Conservation (phyloP, 2,329 filamentous ascomycete genomes). For the Allantophomopsis lycopodina region DNA sequence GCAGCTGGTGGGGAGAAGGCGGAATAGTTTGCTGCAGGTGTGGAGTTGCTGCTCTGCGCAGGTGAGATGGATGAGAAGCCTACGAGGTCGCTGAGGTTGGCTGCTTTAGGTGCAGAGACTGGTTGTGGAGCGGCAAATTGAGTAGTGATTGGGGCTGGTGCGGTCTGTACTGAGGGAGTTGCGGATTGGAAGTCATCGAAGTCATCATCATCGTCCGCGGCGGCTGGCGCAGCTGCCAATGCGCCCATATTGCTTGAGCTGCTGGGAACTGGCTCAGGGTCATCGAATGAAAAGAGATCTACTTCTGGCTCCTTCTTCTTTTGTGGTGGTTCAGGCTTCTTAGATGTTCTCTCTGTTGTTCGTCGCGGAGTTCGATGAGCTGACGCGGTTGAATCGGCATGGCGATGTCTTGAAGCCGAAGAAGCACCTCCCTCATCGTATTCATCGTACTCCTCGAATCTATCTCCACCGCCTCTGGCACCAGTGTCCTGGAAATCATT, state of each 20-base stretch:
- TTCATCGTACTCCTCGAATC: conserved; percentile 96
- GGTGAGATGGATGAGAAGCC: conserved; percentile 73
- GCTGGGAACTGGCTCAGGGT: conserved; percentile 39
- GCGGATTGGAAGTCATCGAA: conserved; percentile 98
- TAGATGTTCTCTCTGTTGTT: conserved; percentile 25
- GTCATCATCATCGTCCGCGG: conserved; percentile 66
- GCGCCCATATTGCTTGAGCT: conserved; percentile 21
- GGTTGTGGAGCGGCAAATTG: conserved; percentile 77
- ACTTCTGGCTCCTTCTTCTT: conserved; percentile 83
- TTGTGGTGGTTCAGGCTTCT: conserved; percentile 53
- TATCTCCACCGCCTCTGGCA: conserved; percentile 31
- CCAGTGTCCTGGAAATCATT: conserved; percentile 57
- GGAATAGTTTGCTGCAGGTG: conserved; percentile 45
- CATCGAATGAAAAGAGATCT: conserved; percentile 88
- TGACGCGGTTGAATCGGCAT: conserved; percentile 12
- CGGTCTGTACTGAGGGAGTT: conserved; percentile 34
- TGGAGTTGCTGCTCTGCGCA: conserved; percentile 38
- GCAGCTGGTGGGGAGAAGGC: conserved; percentile 38
- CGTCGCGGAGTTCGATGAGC: conserved; percentile 20
- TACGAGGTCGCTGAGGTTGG: conserved; percentile 67
- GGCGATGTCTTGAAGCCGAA: conserved; percentile 25
- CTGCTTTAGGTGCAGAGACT: conserved; percentile 68
- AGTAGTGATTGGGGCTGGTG: conserved; percentile 35
- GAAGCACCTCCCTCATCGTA: conserved; percentile 62
- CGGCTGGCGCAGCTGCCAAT: conserved; percentile 20